phyloP scores from a whole-genome alignment of 306 rosid species.

The Hylodesmum podocarpum region DNA sequence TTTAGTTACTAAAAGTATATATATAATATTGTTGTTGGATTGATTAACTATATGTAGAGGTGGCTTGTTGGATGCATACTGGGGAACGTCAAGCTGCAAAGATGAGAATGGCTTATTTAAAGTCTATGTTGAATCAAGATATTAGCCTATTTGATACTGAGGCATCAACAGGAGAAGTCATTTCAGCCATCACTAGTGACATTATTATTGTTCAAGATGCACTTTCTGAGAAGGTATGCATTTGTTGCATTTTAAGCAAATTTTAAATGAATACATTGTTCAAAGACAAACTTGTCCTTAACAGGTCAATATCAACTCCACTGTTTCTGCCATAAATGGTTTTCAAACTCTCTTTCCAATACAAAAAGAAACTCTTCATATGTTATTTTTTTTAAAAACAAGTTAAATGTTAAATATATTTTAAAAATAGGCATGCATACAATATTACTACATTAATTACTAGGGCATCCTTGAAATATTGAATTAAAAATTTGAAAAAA shows the following conservation, averaged over 20 bases:
- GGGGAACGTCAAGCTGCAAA: constrained; percentile 95
- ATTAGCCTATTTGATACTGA: constrained; percentile 89
- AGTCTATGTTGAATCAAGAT: constrained; percentile 85
- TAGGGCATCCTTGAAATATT: neutral
- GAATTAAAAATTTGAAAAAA: neutral
- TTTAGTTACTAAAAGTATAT: too few species aligned
- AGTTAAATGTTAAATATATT: neutral
- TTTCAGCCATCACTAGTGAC: constrained; percentile 86
- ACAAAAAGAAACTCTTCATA: too few species aligned
- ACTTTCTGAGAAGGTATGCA: constrained; percentile 66
- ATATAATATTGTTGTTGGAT: neutral
- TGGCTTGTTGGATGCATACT: constrained; percentile 99
- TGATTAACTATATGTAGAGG: constrained; percentile 70
- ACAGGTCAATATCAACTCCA: neutral
- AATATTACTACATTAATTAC: neutral
- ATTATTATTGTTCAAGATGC: constrained; percentile 93
- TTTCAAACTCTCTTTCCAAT: too few species aligned
- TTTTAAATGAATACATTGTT: neutral
- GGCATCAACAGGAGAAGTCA: constrained; percentile 90
- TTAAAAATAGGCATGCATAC: neutral
- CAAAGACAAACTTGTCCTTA: neutral
- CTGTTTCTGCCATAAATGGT: neutral
- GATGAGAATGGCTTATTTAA: constrained; percentile 96
- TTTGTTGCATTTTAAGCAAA: neutral
- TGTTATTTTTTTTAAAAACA: too few species aligned